Evolutionary conservation across 345 rosid species (phyloP), one percentile per base, ranked within the genome.

Genomic region (Populus simonii): DNA sequence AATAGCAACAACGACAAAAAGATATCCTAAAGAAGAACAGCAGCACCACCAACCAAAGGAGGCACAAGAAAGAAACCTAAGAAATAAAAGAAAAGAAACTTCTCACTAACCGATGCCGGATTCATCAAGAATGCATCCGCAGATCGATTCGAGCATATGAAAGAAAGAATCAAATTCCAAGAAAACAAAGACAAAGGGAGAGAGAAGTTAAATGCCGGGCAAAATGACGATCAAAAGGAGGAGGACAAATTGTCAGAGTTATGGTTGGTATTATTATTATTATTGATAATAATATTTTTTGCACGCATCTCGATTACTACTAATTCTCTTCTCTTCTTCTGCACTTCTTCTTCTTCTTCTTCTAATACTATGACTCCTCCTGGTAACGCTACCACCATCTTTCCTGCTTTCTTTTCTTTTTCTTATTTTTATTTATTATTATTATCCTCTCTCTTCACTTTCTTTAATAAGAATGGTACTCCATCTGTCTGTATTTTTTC

Each of bases 221-320:
- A 92, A 83, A 86, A 91, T 88, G 87, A 89, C 89, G 80, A 91
- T 87, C 75, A 91, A 86, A 78, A 89, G 13, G 65, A 59, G 29
- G 16, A 59, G 2, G 62, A 57, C 13, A 15, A 10, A 23, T 23
- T n/a, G 65, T 23, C 65, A 10, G 65, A 23, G 3, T 59, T 59
- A 47, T 47, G 16, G 53, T 4, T 47, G 2, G 11, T 59, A n/a
- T 59, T 59, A 59, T 85, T 23, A n/a, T 59, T n/a, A 59, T 85
- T 86, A 75, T 80, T 74, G 85, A 88, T 88, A 68, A 76, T 79
- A 59, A 23, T 59, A 59, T 59, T 59, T 23, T 59, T 5, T 61
- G 85, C 94, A 86, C 91, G 90, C 96, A 87, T 88, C 90, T 89
- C 94, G 83, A 83, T 18, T 35, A 74, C 22, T 55, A 23, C 45